These are phyloP conservation scores for Fistulinella cinereoalba DNA, from an alignment of 1,284 basidiomycete species.

Conservation along the genomic window DNA sequence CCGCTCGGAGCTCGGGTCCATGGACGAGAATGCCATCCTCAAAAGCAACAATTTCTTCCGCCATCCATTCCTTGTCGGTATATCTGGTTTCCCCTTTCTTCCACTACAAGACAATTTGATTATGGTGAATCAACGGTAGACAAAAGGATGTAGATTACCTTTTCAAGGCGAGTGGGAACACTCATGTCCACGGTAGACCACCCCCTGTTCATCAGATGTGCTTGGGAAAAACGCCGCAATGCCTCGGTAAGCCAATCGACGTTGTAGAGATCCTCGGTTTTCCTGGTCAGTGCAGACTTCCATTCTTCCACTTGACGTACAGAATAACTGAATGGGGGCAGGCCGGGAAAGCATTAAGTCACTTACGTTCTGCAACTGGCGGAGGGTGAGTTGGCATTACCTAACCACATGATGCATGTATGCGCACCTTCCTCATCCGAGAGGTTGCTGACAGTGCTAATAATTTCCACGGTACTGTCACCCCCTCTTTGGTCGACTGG, in stretches of 20 bases:
- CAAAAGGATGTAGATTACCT: constrained; percentile 42
- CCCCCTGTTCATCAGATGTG: constrained; percentile 51
- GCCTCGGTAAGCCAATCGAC: constrained; percentile 81
- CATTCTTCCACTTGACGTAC: constrained; percentile 54
- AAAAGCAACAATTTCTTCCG: constrained; percentile 70
- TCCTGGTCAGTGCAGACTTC: constrained; percentile 51
- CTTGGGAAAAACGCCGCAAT: constrained; percentile 63
- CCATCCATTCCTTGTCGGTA: constrained; percentile 69
- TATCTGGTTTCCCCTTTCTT: constrained; percentile 65
- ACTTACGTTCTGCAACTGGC: constrained; percentile 30
- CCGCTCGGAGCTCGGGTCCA: constrained; percentile 75
- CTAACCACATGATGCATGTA: constrained; percentile 18
- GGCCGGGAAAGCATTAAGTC: background rate
- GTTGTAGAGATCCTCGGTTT: constrained; percentile 46
- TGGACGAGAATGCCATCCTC: constrained; percentile 70
- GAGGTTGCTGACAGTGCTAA: constrained; percentile 61
- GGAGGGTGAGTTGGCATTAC: constrained; percentile 16
- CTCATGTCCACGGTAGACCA: constrained; percentile 63
- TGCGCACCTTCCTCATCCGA: constrained; percentile 60
- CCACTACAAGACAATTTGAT: constrained; percentile 49
- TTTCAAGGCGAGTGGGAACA: constrained; percentile 52
- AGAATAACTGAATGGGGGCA: constrained; percentile 10
- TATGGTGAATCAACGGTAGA: constrained; percentile 1
- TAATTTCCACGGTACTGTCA: constrained; percentile 70
- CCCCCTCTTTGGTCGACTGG: constrained; percentile 62